phyloP scores from a whole-genome alignment of 768 basidiomycete species.

The Omphalotus guepiniiformis region DNA sequence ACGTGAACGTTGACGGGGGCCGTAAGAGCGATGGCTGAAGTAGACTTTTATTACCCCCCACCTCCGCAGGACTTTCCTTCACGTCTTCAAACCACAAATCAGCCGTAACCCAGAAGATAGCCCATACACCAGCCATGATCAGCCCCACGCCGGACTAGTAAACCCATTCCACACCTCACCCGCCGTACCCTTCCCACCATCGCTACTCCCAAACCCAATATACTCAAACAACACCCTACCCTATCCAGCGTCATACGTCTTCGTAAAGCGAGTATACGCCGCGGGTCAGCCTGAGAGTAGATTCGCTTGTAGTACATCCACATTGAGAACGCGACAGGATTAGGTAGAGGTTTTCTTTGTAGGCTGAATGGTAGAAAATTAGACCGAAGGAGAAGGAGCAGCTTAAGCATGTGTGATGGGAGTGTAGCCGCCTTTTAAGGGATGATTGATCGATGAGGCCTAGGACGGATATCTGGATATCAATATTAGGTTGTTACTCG shows the following conservation, averaged over 20 bases:
- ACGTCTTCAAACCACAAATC: constrained; percentile 31
- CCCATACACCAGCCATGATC: constrained; percentile 54
- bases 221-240: constrained; percentile 52
- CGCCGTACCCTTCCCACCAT: no score
- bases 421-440: constrained; percentile 45
- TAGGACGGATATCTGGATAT: no score
- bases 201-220: constrained; percentile 51
- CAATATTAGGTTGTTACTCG: no score
- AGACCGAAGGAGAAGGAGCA: constrained; percentile 53
- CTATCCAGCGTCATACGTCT: constrained; percentile 60
- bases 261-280: constrained; percentile 60
- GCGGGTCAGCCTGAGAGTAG: constrained; percentile 65
- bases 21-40: no score
- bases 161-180: constrained; percentile 58
- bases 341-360: constrained; percentile 51
- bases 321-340: constrained; percentile 54
- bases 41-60: no score
- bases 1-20: no score
- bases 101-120: constrained; percentile 42
- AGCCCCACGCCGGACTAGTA: constrained; percentile 66
- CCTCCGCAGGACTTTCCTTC: background rate
- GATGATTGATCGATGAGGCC: background rate
- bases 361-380: constrained; percentile 58
- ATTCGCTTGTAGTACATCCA: constrained; percentile 70
- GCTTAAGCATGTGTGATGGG: constrained; percentile 48